These are phyloP conservation scores for Artemisia tridentata DNA, from an alignment of 129 eudicot genomes.

Conservation along the genomic window DNA sequence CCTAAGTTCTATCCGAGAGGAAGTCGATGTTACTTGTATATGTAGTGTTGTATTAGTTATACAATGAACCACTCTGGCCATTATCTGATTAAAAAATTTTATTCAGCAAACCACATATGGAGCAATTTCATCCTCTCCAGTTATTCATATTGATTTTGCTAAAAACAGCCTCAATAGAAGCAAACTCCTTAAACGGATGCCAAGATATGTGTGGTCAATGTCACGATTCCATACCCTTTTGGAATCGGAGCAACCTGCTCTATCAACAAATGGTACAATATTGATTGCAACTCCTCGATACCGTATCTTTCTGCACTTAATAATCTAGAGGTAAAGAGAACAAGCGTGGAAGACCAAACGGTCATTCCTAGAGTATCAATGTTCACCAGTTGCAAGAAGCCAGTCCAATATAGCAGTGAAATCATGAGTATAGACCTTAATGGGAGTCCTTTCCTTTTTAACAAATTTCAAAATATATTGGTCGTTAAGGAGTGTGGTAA, in stretches of 20 bases:
- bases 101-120: background rate
- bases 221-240: background rate
- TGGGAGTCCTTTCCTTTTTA: slow-evolving; percentile 19
- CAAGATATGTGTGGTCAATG: slow-evolving; percentile 13
- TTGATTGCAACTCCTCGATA: background rate
- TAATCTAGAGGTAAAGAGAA: slow-evolving; percentile 10
- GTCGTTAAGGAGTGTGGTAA: slow-evolving; percentile 20
- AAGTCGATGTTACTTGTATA: too few relatives aligned
- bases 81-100: too few relatives aligned
- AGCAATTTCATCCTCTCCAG: slow-evolving; percentile 5
- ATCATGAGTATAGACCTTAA: too few relatives aligned
- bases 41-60: too few relatives aligned
- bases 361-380: slow-evolving; percentile 19
- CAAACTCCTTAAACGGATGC: slow-evolving; percentile 17
- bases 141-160: slow-evolving; percentile 1
- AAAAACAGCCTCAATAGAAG: slow-evolving; percentile 11
- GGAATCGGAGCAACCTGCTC: too few relatives aligned
- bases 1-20: too few relatives aligned
- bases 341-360: slow-evolving; percentile 3
- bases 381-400: too few relatives aligned
- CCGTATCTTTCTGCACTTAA: slow-evolving; percentile 23
- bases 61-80: too few relatives aligned
- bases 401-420: too few relatives aligned
- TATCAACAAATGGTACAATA: too few relatives aligned
- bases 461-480: slow-evolving; percentile 7